A percentile compares a stretch with the other conserved stretches of the same genome.
Conservation (phyloP, 345 rosid species). For the Populus nigra region DNA sequence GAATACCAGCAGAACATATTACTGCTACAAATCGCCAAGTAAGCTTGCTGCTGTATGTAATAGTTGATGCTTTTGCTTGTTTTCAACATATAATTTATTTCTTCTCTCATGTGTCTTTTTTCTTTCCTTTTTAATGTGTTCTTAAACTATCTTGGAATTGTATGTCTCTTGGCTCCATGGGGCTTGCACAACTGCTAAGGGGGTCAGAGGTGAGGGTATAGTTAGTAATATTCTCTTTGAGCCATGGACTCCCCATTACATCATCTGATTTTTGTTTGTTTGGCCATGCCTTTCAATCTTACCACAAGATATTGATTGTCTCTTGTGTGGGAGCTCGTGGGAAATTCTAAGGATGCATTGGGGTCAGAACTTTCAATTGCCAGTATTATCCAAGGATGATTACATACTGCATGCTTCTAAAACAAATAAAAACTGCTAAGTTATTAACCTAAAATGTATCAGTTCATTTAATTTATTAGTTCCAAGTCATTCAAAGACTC, state of each 20-base stretch:
- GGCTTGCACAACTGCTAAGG: not conserved
- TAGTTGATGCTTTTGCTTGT: not conserved
- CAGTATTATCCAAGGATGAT: too few relatives aligned
- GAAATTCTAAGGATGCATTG: too few relatives aligned
- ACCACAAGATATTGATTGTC: too few relatives aligned
- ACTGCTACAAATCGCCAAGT: constrained; percentile 99
- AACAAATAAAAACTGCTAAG: too few relatives aligned
- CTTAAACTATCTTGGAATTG: not conserved
- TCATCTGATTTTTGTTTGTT: too few relatives aligned
- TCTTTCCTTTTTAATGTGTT: not conserved
- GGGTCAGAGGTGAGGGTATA: not conserved
- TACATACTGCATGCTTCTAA: too few relatives aligned
- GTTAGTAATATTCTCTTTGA: not conserved
- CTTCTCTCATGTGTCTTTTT: not conserved
- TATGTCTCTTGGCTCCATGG: not conserved
- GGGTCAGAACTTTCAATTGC: too few relatives aligned
- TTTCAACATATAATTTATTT: not conserved
- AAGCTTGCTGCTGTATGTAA: constrained; percentile 22
- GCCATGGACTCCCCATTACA: not conserved
- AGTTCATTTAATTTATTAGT: too few relatives aligned
- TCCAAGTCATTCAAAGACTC: too few relatives aligned
- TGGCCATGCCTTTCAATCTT: too few relatives aligned
- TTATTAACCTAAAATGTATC: too few relatives aligned
- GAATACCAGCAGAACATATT: constrained; percentile 95
- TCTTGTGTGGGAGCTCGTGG: too few relatives aligned